Conservation (phyloP, 2,329 filamentous ascomycete genomes). For the Emergomyces pasteurianus region DNA sequence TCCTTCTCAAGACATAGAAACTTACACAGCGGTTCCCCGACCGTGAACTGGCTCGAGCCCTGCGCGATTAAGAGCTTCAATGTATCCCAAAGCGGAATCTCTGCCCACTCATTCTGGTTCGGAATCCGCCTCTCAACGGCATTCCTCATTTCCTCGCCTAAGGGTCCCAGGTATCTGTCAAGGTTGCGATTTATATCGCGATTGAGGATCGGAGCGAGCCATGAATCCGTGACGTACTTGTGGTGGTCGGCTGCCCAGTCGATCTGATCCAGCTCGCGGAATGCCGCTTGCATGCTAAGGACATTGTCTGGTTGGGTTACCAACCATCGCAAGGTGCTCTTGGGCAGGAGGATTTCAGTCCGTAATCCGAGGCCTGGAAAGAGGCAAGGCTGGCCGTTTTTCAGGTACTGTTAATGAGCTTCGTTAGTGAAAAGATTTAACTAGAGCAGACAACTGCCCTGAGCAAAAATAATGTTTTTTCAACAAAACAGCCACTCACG, state of each 20-base stretch:
- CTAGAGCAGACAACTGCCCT: no score
- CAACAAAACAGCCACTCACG: neutral
- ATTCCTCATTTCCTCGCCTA: neutral
- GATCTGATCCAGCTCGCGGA: neutral
- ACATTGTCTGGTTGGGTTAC: neutral
- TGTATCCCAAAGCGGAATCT: constrained; percentile 14
- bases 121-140: constrained; percentile 1
- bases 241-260: neutral
- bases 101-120: constrained; percentile 15
- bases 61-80: constrained; percentile 17
- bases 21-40: constrained; percentile 21
- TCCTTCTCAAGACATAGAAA: neutral
- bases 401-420: neutral
- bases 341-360: neutral
- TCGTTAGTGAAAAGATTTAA: neutral
- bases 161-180: neutral
- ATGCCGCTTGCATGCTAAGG: neutral
- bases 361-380: neutral
- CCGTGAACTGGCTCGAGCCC: constrained; percentile 19
- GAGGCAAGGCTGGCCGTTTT: neutral
- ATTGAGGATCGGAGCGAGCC: neutral
- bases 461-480: neutral
- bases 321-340: neutral
- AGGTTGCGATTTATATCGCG: neutral
- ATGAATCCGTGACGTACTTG: neutral